These are phyloP conservation scores for Hanseniaspora meyeri DNA, from an alignment of 805 yeast species.

Conservation along the genomic window DNA sequence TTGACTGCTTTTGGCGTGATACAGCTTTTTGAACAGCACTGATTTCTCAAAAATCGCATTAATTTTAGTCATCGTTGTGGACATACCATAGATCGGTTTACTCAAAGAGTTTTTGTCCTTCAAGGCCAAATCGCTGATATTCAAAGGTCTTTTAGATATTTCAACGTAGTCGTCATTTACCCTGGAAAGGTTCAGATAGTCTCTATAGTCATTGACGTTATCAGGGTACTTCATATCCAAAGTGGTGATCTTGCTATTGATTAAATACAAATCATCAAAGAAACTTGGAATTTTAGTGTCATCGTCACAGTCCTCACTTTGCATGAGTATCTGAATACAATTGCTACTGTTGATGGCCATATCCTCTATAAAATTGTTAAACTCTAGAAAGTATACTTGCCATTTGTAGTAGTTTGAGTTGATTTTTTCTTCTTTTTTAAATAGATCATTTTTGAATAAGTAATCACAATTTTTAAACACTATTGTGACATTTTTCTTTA, in stretches of 20 bases:
- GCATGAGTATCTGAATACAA: neutral
- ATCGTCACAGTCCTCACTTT: neutral
- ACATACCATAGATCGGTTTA: constrained; percentile 7
- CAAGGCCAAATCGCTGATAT: neutral
- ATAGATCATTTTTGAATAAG: neutral
- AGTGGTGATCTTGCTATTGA: neutral
- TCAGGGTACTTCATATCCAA: neutral
- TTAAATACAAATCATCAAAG: constrained; percentile 1
- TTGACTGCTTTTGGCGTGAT: neutral
- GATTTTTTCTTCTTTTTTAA: neutral
- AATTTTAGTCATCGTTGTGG: neutral
- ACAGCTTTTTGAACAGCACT: neutral
- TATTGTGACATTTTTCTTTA: neutral
- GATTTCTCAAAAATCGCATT: neutral
- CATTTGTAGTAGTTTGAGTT: neutral
- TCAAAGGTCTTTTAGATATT: neutral
- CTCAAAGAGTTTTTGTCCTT: neutral
- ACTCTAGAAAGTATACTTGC: neutral
- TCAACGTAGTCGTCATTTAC: neutral
- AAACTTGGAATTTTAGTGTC: neutral
- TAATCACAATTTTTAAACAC: neutral
- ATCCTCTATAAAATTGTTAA: neutral
- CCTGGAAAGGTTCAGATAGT: neutral
- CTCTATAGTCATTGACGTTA: constrained; percentile 1
- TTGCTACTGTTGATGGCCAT: neutral